Evolutionary conservation across 768 basidiomycete genomes (phyloP).

Genomic region (Rhodotorula graminis): DNA sequence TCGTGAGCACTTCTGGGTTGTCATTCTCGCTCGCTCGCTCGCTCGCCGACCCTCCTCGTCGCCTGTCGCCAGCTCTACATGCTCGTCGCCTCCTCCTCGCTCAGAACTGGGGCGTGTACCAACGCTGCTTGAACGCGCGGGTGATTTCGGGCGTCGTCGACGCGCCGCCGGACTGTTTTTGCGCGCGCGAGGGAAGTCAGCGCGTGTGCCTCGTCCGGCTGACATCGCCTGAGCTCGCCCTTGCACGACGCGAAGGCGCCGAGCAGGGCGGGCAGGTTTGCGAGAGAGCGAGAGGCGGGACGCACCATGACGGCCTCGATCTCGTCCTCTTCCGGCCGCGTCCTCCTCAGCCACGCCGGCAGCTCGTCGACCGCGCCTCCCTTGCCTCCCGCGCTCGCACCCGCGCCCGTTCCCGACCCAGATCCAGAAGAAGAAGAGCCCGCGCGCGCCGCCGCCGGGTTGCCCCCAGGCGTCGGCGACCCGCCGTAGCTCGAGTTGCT

Average conservation of each 20-base stretch:
- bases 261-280: no score
- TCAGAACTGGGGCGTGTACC: slow-evolving; percentile 31
- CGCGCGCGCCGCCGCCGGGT: no score
- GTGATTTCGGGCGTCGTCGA: slow-evolving; percentile 1
- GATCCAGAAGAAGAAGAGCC: no score
- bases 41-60: no score
- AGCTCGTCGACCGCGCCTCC: slow-evolving; percentile 14
- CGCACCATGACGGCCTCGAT: slow-evolving; percentile 33
- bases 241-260: no score
- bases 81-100: neutral
- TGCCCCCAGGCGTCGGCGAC: neutral
- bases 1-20: no score
- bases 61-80: no score
- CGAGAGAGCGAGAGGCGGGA: neutral
- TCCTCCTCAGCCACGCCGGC: slow-evolving; percentile 23
- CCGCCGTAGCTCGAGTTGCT: slow-evolving; percentile 14
- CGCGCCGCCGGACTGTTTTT: neutral
- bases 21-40: no score
- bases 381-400: neutral
- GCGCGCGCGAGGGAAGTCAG: no score
- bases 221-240: no score
- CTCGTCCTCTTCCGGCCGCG: slow-evolving; percentile 9
- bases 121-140: slow-evolving; percentile 15
- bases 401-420: neutral
- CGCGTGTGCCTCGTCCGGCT: neutral